phyloP scores from a whole-genome alignment of 768 basidiomycete genomes.

The Rhizopogon vinicolor region DNA sequence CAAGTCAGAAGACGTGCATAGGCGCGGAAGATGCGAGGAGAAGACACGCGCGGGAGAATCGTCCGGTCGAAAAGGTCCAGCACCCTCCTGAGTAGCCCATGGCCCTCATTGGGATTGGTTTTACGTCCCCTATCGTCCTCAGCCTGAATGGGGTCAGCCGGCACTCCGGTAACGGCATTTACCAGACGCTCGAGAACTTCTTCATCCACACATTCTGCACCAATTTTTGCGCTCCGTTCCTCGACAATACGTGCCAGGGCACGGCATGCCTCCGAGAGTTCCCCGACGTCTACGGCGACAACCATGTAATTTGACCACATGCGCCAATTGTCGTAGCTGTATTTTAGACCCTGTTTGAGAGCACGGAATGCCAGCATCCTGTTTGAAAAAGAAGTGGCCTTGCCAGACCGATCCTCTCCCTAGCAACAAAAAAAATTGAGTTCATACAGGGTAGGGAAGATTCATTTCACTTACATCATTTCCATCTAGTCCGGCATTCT shows the following conservation, averaged over 20 bases:
- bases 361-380: conserved; percentile 90
- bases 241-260: conserved; percentile 83
- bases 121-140: conserved; percentile 15
- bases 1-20: conserved; percentile 79
- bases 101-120: conserved; percentile 56
- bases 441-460: conserved; percentile 5
- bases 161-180: conserved; percentile 69
- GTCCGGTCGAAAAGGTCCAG: conserved; percentile 68
- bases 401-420: conserved; percentile 13
- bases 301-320: conserved; percentile 99
- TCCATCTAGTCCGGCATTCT: conserved; percentile 26
- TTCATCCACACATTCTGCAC: conserved; percentile 66
- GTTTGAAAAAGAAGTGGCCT: conserved; percentile 58
- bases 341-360: conserved; percentile 83
- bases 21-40: conserved; percentile 75
- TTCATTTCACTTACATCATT: conserved; percentile 18
- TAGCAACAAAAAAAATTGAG: conserved; percentile 17
- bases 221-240: conserved; percentile 32
- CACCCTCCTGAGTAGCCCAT: conserved; percentile 64
- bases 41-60: conserved; percentile 79
- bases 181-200: conserved; percentile 90
- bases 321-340: conserved; percentile 87
- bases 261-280: conserved; percentile 81
- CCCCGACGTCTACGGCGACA: conserved; percentile 89
- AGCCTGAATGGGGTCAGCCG: conserved; percentile 34